A percentile compares a stretch with the other conserved stretches of the same genome.
These are phyloP conservation scores for Diaporthe amygdali DNA, from an alignment of 2,329 filamentous ascomycete species.

Conservation along the genomic window DNA sequence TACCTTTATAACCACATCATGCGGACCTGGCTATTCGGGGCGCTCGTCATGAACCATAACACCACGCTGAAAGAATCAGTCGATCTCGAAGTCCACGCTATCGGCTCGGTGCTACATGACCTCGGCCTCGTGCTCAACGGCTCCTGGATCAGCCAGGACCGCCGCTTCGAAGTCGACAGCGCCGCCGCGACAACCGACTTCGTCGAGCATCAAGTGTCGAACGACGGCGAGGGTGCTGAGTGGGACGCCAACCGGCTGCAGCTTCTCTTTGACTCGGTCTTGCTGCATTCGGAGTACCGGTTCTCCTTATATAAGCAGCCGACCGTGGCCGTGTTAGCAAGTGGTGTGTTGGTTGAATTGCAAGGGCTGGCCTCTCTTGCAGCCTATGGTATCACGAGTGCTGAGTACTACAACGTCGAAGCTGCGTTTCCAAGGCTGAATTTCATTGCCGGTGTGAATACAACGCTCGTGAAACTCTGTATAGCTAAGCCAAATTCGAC, in stretches of 20 bases:
- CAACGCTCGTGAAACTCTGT: not conserved
- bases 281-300: not conserved
- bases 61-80: constrained; percentile 1
- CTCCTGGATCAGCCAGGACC: not conserved
- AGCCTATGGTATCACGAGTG: not conserved
- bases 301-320: not conserved
- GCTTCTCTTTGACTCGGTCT: constrained; percentile 2
- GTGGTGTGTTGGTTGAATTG: not conserved
- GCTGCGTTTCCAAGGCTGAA: not conserved
- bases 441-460: not conserved
- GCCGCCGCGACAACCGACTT: not conserved
- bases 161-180: not conserved
- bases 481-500: not conserved
- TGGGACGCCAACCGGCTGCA: not conserved
- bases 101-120: not conserved
- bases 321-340: not conserved
- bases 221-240: not conserved
- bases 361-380: not conserved
- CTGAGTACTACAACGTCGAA: not conserved
- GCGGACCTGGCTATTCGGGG: constrained; percentile 26
- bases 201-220: not conserved
- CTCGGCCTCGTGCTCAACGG: not conserved
- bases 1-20: constrained; percentile 24
- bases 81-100: not conserved
- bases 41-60: constrained; percentile 22